Evolutionary conservation across 108 stramenopile species (phyloP).

Genomic region (Fistulifera pelliculosa): DNA sequence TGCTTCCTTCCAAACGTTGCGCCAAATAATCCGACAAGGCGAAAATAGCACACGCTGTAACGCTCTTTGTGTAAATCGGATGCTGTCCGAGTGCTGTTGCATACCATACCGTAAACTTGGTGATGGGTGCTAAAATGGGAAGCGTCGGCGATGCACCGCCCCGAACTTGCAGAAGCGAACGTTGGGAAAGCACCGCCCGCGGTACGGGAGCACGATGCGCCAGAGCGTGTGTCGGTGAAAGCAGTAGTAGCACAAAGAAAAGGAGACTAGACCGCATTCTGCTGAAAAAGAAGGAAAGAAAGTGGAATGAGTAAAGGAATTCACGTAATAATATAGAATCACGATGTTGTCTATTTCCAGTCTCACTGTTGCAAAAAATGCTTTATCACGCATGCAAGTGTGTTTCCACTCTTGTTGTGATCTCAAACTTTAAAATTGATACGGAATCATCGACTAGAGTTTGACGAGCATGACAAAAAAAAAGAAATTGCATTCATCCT

Average conservation of each 20-base stretch:
- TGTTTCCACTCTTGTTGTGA: conserved; percentile 4
- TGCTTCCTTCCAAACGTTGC: conserved; percentile 49
- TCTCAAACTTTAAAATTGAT: conserved; percentile 14
- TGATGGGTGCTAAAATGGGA: neutral
- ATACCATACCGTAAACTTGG: conserved; percentile 19
- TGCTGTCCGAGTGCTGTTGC: conserved; percentile 16
- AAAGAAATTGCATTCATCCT: too few relatives aligned
- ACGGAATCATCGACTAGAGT: conserved; percentile 3
- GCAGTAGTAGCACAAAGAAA: too few relatives aligned
- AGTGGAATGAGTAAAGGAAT: too few relatives aligned
- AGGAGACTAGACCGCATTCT: too few relatives aligned
- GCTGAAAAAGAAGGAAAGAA: neutral
- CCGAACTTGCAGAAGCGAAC: too few relatives aligned
- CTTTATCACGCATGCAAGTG: conserved; percentile 4
- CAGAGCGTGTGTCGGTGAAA: too few relatives aligned
- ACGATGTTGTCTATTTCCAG: too few relatives aligned
- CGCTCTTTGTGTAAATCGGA: conserved; percentile 74
- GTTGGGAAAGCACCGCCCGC: too few relatives aligned
- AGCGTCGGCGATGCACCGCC: too few relatives aligned
- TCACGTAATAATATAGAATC: too few relatives aligned
- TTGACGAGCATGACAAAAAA: neutral
- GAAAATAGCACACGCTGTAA: conserved; percentile 68
- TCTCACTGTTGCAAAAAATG: neutral
- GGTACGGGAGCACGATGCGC: too few relatives aligned
- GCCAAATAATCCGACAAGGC: conserved; percentile 64